Percentiles rank a stretch among this genome's conserved stretches.
phyloP scores from a whole-genome alignment of 306 rosid species.

The Gillenia trifoliata region DNA sequence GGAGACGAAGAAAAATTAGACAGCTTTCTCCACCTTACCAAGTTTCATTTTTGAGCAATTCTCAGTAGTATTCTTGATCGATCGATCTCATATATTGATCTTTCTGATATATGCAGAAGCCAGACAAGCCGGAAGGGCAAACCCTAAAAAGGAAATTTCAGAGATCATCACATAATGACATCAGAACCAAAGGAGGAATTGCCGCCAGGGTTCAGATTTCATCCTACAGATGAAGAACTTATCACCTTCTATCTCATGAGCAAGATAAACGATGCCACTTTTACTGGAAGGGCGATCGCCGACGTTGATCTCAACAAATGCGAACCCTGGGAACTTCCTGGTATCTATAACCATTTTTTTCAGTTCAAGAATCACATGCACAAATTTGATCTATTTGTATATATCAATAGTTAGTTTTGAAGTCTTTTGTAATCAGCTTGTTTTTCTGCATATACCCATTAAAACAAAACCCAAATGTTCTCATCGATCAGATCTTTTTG shows the following conservation, averaged over 20 bases:
- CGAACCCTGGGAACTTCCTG: slow-evolving; percentile 99
- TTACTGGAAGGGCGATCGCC: slow-evolving; percentile 62
- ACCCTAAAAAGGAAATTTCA: not conserved
- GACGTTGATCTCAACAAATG: slow-evolving; percentile 94
- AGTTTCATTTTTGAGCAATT: not conserved
- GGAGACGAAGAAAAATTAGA: not conserved
- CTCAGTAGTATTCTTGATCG: not conserved
- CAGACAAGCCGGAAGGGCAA: not conserved
- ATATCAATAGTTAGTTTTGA: not conserved
- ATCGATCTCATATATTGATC: not conserved
- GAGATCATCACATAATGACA: slow-evolving; percentile 16
- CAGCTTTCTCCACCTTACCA: not conserved
- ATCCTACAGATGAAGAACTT: slow-evolving; percentile 92
- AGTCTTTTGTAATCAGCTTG: not conserved
- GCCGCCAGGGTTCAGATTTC: slow-evolving; percentile 91
- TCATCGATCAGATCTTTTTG: not conserved
- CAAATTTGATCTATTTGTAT: not conserved
- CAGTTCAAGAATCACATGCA: not conserved
- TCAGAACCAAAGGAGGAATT: slow-evolving; percentile 46
- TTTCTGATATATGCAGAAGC: not conserved
- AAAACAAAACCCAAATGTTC: not conserved
- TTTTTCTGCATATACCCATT: not conserved
- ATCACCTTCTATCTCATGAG: slow-evolving; percentile 70
- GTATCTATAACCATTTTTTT: slow-evolving; percentile 24
- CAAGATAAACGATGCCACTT: slow-evolving; percentile 67